Evolutionary conservation across 352 stramenopile genomes (phyloP).

Genomic region (Globisporangium canariense): DNA sequence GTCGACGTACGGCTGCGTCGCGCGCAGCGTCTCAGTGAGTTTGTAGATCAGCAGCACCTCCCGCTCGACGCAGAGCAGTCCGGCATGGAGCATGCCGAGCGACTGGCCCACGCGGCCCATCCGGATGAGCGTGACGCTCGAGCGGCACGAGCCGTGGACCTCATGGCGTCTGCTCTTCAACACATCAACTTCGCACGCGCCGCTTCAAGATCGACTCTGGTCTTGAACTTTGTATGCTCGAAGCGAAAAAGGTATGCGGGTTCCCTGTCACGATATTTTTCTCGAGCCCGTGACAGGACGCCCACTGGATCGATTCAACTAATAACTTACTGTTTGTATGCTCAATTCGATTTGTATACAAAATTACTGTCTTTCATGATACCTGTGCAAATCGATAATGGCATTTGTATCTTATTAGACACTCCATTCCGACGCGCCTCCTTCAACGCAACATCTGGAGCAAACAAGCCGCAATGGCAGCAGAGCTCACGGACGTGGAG

Average conservation of each 20-base stretch:
- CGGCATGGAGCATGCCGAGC: conserved; percentile 55
- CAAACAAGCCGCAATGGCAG: neutral
- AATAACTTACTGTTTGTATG: no score
- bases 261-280: no score
- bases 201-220: neutral
- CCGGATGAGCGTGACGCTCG: conserved; percentile 46
- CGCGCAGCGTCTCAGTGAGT: conserved; percentile 74
- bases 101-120: conserved; percentile 58
- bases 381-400: neutral
- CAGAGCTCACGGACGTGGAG: neutral
- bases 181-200: neutral
- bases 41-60: conserved; percentile 86
- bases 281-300: no score
- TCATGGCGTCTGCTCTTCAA: conserved; percentile 31
- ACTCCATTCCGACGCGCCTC: neutral
- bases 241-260: no score
- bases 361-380: neutral
- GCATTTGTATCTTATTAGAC: neutral
- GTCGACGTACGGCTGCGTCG: conserved; percentile 83
- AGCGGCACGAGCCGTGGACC: conserved; percentile 42
- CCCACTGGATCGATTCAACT: no score
- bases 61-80: conserved; percentile 64
- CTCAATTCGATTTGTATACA: no score
- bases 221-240: no score
- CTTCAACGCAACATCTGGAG: neutral